Percentiles rank a stretch among this genome's conserved stretches.
phyloP scores from a whole-genome alignment of 352 stramenopile genomes.

The Globisporangium rhizosaccharum region DNA sequence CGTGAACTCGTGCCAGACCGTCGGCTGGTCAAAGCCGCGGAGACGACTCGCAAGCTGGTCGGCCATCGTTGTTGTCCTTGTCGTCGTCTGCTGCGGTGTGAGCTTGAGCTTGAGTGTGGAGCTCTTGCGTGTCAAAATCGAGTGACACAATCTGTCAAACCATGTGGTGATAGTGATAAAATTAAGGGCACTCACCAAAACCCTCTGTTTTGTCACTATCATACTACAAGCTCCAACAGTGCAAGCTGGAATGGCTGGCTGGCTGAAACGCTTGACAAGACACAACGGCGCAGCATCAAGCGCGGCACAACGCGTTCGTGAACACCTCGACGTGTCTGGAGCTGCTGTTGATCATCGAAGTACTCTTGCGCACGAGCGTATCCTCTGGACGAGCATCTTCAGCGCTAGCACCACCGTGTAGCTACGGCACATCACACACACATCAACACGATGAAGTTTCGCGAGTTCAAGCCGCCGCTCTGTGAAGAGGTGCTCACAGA shows the following conservation, averaged over 20 bases:
- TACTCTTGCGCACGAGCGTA: too few relatives aligned
- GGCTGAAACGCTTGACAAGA: not conserved
- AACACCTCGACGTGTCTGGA: not conserved
- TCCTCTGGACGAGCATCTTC: too few relatives aligned
- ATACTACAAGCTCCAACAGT: not conserved
- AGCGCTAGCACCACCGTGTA: too few relatives aligned
- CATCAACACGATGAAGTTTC: conserved; percentile 55
- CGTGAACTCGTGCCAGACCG: conserved; percentile 88
- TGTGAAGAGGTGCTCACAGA: conserved; percentile 66
- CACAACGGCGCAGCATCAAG: not conserved
- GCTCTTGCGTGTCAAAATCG: not conserved
- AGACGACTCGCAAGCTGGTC: conserved; percentile 59
- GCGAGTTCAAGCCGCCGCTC: conserved; percentile 74
- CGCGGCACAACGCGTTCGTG: not conserved
- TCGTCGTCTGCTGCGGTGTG: not conserved
- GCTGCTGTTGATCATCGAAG: not conserved
- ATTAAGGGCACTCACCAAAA: not conserved
- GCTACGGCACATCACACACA: not conserved
- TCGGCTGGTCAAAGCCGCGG: conserved; percentile 69
- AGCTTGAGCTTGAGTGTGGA: not conserved
- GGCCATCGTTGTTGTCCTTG: conserved; percentile 27
- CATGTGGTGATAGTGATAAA: not conserved
- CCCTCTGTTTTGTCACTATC: too few relatives aligned
- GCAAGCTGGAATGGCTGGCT: not conserved
- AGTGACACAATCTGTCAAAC: not conserved